Evolutionary conservation across 108 stramenopile species (phyloP).

Genomic region (Bacterosira constricta): DNA sequence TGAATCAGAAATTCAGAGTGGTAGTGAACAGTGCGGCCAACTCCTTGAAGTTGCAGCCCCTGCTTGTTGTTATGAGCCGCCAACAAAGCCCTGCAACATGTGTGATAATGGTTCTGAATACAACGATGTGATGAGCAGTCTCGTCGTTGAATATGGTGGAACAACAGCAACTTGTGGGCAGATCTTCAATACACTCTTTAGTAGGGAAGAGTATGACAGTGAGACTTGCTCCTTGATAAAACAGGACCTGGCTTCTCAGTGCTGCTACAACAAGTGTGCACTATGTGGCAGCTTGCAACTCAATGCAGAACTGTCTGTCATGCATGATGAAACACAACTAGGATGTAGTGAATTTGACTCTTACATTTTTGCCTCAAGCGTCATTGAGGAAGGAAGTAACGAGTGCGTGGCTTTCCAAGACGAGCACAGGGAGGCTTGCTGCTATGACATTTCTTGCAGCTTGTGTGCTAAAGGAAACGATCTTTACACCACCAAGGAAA

Average conservation of each 20-base stretch:
- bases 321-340: slow-evolving; percentile 32
- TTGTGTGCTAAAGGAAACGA: slow-evolving; percentile 39
- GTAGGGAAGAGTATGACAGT: slow-evolving; percentile 41
- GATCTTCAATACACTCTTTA: slow-evolving; percentile 50
- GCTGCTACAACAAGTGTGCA: slow-evolving; percentile 47
- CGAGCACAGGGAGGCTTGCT: slow-evolving; percentile 39
- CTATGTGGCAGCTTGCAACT: slow-evolving; percentile 39
- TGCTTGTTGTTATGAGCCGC: slow-evolving; percentile 50
- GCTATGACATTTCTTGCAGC: slow-evolving; percentile 45
- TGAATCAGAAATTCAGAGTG: slow-evolving; percentile 37
- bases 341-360: slow-evolving; percentile 54
- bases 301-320: slow-evolving; percentile 27
- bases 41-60: slow-evolving; percentile 44
- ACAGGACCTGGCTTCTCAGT: slow-evolving; percentile 34
- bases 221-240: slow-evolving; percentile 37
- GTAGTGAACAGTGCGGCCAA: slow-evolving; percentile 38
- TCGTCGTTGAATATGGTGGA: slow-evolving; percentile 38
- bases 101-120: slow-evolving; percentile 31
- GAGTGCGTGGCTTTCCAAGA: slow-evolving; percentile 38
- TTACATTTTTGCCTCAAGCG: slow-evolving; percentile 36
- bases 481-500: slow-evolving; percentile 33
- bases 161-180: slow-evolving; percentile 38
- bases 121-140: slow-evolving; percentile 29
- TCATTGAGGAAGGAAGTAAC: slow-evolving; percentile 34
- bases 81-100: slow-evolving; percentile 44